Evolutionary conservation across 495 filamentous ascomycete species (phyloP).

Genomic region (Penicillium chermesinum): DNA sequence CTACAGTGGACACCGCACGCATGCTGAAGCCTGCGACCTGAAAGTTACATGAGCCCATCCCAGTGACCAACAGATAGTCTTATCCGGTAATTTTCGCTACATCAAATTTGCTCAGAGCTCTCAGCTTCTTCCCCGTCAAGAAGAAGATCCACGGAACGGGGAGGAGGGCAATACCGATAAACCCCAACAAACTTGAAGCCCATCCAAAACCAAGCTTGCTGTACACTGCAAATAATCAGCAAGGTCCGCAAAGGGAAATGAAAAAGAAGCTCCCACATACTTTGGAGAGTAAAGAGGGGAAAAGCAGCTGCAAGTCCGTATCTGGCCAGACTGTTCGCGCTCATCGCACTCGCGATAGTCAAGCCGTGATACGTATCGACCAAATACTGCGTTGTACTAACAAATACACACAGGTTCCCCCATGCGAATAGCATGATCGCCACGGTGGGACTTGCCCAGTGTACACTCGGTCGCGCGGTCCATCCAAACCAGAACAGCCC

Average conservation of each 20-base stretch:
- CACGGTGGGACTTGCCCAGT: conserved; percentile 41
- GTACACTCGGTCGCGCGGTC: conserved; percentile 30
- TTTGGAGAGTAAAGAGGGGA: conserved; percentile 58
- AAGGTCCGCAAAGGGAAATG: background rate
- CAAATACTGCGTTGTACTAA: conserved; percentile 43
- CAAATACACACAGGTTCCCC: conserved; percentile 59
- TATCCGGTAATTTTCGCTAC: conserved; percentile 2
- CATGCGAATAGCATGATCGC: conserved; percentile 61
- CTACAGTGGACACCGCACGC: no score
- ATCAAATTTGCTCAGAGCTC: conserved; percentile 14
- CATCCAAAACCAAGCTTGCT: conserved; percentile 49
- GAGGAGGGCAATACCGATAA: conserved; percentile 50
- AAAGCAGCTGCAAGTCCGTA: conserved; percentile 60
- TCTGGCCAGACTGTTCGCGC: conserved; percentile 54
- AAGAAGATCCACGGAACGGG: conserved; percentile 47
- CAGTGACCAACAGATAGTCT: no score
- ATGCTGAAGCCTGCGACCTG: no score
- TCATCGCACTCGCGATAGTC: conserved; percentile 22
- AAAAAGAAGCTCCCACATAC: conserved; percentile 27
- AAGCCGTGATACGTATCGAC: conserved; percentile 51
- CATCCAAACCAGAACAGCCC: conserved; percentile 47
- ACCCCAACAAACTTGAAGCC: conserved; percentile 55
- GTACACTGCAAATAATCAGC: conserved; percentile 43
- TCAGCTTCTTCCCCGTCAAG: conserved; percentile 9
- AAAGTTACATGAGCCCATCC: no score